Evolutionary conservation across 1,284 basidiomycete genomes (phyloP).

Genomic region (Blastosporella zonata): DNA sequence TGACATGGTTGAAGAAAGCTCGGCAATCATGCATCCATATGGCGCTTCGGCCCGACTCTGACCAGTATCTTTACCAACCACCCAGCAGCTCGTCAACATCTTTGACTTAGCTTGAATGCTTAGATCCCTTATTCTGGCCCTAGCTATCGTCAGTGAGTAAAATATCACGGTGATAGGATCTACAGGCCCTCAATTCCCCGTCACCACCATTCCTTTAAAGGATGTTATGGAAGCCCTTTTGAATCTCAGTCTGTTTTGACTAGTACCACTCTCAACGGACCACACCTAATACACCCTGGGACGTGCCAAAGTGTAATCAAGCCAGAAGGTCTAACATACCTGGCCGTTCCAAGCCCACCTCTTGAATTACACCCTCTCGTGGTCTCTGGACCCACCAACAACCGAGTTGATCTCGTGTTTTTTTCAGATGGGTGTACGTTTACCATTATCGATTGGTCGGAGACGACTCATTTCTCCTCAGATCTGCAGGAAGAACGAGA

Average conservation of each 20-base stretch:
- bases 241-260: constrained; percentile 7
- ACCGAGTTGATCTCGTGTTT: constrained; percentile 76
- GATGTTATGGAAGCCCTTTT: constrained; percentile 5
- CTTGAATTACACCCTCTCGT: constrained; percentile 59
- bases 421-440: constrained; percentile 81
- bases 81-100: no score
- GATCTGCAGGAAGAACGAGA: constrained; percentile 58
- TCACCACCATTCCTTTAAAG: not conserved
- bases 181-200: no score
- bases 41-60: no score
- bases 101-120: not conserved
- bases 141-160: not conserved
- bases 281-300: not conserved
- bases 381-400: constrained; percentile 57
- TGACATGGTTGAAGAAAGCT: no score
- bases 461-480: constrained; percentile 26
- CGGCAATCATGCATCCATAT: no score
- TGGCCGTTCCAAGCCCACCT: constrained; percentile 31
- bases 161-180: no score
- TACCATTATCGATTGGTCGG: not conserved
- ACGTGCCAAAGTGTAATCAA: not conserved
- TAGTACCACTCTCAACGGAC: not conserved
- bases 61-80: no score
- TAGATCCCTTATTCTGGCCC: not conserved
- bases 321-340: not conserved